These are phyloP conservation scores for Babesia sp. DNA, from an alignment of 169 alveolate species.

Conservation along the genomic window DNA sequence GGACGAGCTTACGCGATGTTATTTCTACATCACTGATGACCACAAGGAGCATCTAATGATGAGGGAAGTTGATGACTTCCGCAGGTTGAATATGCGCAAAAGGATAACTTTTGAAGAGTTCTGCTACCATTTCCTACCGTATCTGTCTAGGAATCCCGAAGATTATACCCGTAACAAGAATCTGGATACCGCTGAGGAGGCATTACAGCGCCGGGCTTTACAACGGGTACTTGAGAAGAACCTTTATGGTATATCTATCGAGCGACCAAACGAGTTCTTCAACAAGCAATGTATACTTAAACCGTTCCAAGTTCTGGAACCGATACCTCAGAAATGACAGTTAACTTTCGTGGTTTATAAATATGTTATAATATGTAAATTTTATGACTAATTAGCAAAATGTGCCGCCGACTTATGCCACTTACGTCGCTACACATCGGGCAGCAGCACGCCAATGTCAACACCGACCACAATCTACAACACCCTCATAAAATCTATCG, in stretches of 20 bases:
- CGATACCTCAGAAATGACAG: slow-evolving; percentile 20
- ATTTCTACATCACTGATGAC: slow-evolving; percentile 22
- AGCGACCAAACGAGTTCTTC: slow-evolving; percentile 48
- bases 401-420: too few species aligned
- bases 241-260: slow-evolving; percentile 28
- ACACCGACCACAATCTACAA: too few species aligned
- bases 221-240: slow-evolving; percentile 21
- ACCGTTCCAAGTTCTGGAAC: slow-evolving; percentile 43
- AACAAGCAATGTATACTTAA: slow-evolving; percentile 27
- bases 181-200: slow-evolving; percentile 4
- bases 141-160: slow-evolving; percentile 11
- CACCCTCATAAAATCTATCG: too few species aligned
- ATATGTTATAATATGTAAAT: too few species aligned
- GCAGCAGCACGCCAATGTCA: too few species aligned
- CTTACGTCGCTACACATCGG: too few species aligned
- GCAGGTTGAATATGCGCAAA: slow-evolving; percentile 13
- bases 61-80: slow-evolving; percentile 38
- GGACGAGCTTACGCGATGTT: slow-evolving; percentile 30
- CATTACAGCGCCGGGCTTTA: slow-evolving; percentile 17
- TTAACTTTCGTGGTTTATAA: too few species aligned
- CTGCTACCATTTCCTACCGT: slow-evolving; percentile 18
- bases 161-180: slow-evolving; percentile 21
- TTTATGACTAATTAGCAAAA: too few species aligned
- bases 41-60: slow-evolving; percentile 43
- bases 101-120: slow-evolving; percentile 27